Base-by-base conservation (phyloP, 768 basidiomycete genomes). In the Tulasnella sp. region DNA sequence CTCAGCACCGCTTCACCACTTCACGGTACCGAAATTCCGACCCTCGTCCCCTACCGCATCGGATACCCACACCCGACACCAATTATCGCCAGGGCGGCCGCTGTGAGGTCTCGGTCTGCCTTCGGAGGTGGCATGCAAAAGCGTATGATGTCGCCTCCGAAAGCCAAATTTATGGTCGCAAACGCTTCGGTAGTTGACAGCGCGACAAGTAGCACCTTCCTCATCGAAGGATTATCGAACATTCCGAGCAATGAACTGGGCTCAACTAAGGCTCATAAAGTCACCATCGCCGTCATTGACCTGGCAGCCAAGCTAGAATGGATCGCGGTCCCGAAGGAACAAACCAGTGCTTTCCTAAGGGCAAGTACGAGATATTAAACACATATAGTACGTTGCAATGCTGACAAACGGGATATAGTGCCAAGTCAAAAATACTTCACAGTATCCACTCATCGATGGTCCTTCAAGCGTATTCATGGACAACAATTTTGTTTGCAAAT, bases 1-100 rank as follows among this genome's bases (percentile, higher is more conserved):
- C 79, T 83, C 19, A 80, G 79, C 38, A 83, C 82, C 42, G 82
- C 82, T 4, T 80, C 82, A 24, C 82, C 82, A 8, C 46, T 77
- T 24, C 31, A 44, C 27, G 75, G 79, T 1, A 78, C 75, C 12
- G 58, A 75, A 3, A 82, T 82, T 38, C 82, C 82, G 1, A 71
- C 36, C 12, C 79, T 82, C 12, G n/a, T 31, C 14, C 79, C 80
- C 8, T 81, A 73, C 73, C 80, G 77, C 40, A 81, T 81, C 21
- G 80, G 73, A 12, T 38, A n/a, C n/a, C 42, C 75, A 19, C 42
- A 12, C 44, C 3, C 0, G 3, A n/a, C 10, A 38, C 38, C 36
- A 44, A 12, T 19, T 7, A 6, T 31, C 36, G n/a, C n/a, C n/a
- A n/a, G n/a, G n/a, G n/a, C n/a, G n/a, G n/a, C n/a, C n/a, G n/a